Conservation (phyloP, 768 basidiomycete species). For the Nidularia sp. region DNA sequence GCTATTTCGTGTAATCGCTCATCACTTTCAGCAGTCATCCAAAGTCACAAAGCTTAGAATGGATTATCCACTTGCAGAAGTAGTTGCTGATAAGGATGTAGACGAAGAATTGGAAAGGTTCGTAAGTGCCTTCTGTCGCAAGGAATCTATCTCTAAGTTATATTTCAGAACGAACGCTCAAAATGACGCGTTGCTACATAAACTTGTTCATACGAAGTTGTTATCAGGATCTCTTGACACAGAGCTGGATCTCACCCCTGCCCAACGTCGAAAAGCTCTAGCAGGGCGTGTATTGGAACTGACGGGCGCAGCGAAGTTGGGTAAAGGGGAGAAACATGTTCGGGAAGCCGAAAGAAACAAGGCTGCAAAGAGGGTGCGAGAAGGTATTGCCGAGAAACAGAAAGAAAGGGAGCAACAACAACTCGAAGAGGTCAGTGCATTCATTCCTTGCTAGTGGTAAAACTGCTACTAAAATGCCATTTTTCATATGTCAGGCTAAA, state of each 20-base stretch:
- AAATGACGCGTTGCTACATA: slow-evolving; percentile 77
- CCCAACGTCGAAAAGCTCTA: slow-evolving; percentile 68
- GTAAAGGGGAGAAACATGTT: slow-evolving; percentile 66
- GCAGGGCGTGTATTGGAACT: slow-evolving; percentile 77
- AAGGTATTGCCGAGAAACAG: slow-evolving; percentile 63
- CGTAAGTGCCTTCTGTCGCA: slow-evolving; percentile 14
- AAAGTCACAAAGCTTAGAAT: slow-evolving; percentile 62
- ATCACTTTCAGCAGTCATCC: slow-evolving; percentile 67
- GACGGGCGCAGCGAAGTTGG: slow-evolving; percentile 62
- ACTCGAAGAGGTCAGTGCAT: slow-evolving; percentile 61
- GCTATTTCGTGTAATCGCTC: too few relatives aligned
- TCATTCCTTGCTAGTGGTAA: slow-evolving; percentile 16
- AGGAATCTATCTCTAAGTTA: slow-evolving; percentile 2
- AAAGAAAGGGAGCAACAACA: slow-evolving; percentile 47
- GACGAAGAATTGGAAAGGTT: slow-evolving; percentile 59
- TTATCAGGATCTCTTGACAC: slow-evolving; percentile 69
- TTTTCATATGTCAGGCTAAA: slow-evolving; percentile 55
- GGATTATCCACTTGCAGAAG: slow-evolving; percentile 16
- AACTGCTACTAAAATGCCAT: background rate
- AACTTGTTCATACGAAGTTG: slow-evolving; percentile 74
- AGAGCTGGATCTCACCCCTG: slow-evolving; percentile 58
- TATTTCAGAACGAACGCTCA: slow-evolving; percentile 60
- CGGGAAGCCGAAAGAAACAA: slow-evolving; percentile 62
- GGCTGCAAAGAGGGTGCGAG: slow-evolving; percentile 68
- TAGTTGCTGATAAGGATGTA: slow-evolving; percentile 20